Evolutionary conservation across 2,329 filamentous ascomycete species (phyloP).

Genomic region (Ciborinia camelliae): DNA sequence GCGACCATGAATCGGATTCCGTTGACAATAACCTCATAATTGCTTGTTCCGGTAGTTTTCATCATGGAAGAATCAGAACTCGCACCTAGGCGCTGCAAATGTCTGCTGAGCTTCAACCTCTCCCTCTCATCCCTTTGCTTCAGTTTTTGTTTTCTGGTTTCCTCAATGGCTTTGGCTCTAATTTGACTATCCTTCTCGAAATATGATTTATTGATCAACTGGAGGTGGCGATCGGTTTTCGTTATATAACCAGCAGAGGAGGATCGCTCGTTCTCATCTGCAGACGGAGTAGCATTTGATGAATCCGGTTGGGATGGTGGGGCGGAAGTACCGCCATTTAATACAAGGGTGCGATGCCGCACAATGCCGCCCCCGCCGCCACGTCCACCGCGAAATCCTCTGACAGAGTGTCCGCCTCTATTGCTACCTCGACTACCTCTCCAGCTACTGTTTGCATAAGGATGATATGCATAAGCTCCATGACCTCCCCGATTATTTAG

Average conservation of each 20-base stretch:
- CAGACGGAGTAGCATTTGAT: slow-evolving; percentile 16
- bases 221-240: slow-evolving; percentile 71
- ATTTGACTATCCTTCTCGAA: slow-evolving; percentile 71
- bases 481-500: slow-evolving; percentile 13
- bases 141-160: slow-evolving; percentile 59
- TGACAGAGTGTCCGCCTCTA: slow-evolving; percentile 30
- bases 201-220: slow-evolving; percentile 76
- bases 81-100: slow-evolving; percentile 41
- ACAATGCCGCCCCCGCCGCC: slow-evolving; percentile 40
- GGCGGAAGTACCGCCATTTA: slow-evolving; percentile 46
- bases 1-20: slow-evolving; percentile 71
- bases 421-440: slow-evolving; percentile 30
- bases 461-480: slow-evolving; percentile 27
- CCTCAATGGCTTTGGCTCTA: slow-evolving; percentile 67
- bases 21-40: slow-evolving; percentile 64
- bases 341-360: slow-evolving; percentile 60
- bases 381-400: slow-evolving; percentile 40
- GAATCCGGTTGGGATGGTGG: slow-evolving; percentile 22
- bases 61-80: slow-evolving; percentile 23
- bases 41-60: slow-evolving; percentile 34
- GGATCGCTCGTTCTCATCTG: slow-evolving; percentile 26
- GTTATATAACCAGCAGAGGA: slow-evolving; percentile 58
- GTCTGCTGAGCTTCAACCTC: slow-evolving; percentile 53
- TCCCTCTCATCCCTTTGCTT: slow-evolving; percentile 54
- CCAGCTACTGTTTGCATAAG: slow-evolving; percentile 32